Evolutionary conservation across 1,284 basidiomycete species (phyloP).

Genomic region (Ganoderma lucidum): DNA sequence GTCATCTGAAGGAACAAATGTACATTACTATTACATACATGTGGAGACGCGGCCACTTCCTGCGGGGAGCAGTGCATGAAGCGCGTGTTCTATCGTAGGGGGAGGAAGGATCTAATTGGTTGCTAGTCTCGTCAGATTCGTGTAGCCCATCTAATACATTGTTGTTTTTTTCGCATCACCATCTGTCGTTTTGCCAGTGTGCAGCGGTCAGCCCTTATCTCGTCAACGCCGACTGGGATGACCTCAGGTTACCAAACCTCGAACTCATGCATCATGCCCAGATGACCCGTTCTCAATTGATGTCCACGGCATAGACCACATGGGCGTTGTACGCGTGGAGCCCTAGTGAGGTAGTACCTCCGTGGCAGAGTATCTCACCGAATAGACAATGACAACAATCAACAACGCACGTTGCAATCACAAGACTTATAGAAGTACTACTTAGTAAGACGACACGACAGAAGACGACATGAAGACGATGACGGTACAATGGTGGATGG

Average conservation of each 20-base stretch:
- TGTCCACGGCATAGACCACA: neutral
- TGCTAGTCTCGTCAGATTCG: slow-evolving; percentile 12
- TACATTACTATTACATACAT: slow-evolving; percentile 26
- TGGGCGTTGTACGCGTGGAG: neutral
- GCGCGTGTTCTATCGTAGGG: slow-evolving; percentile 21
- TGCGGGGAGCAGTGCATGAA: neutral
- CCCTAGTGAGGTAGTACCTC: neutral
- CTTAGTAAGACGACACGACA: neutral
- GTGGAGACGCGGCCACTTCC: neutral
- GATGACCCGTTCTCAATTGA: neutral
- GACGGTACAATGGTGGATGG: neutral
- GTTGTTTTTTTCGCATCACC: slow-evolving; percentile 4
- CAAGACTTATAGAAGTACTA: neutral
- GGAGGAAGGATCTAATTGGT: slow-evolving; percentile 22
- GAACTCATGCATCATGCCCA: neutral
- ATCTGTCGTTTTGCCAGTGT: neutral
- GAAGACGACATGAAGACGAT: neutral
- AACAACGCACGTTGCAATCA: neutral
- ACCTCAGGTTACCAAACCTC: neutral
- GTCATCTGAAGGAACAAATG: slow-evolving; percentile 24
- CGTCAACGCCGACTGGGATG: neutral
- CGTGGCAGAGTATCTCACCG: neutral
- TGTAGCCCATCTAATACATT: slow-evolving; percentile 30
- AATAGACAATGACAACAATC: neutral
- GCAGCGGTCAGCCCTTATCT: too few relatives aligned